Conservation (phyloP, 1,139 yeast genomes). For the Yamadazyma spencermartinsiae region DNA sequence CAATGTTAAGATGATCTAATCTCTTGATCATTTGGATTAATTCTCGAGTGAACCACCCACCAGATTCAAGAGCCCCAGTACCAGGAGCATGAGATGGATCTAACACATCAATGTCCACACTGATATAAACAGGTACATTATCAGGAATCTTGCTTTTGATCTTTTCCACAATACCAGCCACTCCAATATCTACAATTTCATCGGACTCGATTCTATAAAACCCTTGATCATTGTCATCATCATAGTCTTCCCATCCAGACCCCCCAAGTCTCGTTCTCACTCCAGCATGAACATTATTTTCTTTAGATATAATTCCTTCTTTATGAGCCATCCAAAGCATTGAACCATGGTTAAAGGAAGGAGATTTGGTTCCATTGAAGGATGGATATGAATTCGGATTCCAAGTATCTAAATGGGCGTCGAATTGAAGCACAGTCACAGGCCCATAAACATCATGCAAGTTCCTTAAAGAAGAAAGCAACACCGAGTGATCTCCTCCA, state of each 20-base stretch:
- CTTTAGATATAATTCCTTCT: slow-evolving; percentile 16
- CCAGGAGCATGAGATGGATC: slow-evolving; percentile 54
- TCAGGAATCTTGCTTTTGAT: slow-evolving; percentile 12
- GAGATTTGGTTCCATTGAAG: slow-evolving; percentile 15
- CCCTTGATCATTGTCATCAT: slow-evolving; percentile 15
- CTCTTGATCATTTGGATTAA: slow-evolving; percentile 44
- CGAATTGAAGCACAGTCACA: slow-evolving; percentile 18
- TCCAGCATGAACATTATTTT: slow-evolving; percentile 32
- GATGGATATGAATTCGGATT: slow-evolving; percentile 14
- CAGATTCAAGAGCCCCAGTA: slow-evolving; percentile 54
- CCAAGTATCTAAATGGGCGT: slow-evolving; percentile 20
- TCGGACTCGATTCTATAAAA: slow-evolving; percentile 16
- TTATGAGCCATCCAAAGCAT: slow-evolving; percentile 18
- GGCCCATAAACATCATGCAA: slow-evolving; percentile 16
- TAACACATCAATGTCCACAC: slow-evolving; percentile 53
- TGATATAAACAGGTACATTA: slow-evolving; percentile 41
- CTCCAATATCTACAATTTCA: slow-evolving; percentile 18
- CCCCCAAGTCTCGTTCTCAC: slow-evolving; percentile 23
- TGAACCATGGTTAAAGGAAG: slow-evolving; percentile 17
- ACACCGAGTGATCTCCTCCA: slow-evolving; percentile 20
- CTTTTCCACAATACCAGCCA: slow-evolving; percentile 14
- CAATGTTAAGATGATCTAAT: slow-evolving; percentile 42
- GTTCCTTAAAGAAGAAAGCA: slow-evolving; percentile 16
- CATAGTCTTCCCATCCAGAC: slow-evolving; percentile 21
- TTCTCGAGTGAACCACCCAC: slow-evolving; percentile 51